Conservation (phyloP, 2,329 filamentous ascomycete species). For the Pseudophaeomoniella oleicola region DNA sequence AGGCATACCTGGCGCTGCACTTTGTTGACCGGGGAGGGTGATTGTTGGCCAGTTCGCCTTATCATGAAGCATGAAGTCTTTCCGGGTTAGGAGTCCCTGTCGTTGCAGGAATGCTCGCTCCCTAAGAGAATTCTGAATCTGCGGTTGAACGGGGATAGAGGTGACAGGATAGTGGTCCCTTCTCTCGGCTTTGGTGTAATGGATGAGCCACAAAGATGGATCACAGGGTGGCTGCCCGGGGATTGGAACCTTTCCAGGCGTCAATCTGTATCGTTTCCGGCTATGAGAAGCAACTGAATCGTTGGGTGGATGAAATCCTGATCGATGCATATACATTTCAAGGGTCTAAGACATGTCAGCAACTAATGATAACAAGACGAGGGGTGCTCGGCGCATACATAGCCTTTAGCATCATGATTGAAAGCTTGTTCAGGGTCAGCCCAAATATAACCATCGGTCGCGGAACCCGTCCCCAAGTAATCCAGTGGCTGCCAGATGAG, state of each 20-base stretch:
- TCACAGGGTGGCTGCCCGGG: conserved; percentile 59
- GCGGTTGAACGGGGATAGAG: conserved; percentile 32
- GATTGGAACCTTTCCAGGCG: conserved; percentile 44
- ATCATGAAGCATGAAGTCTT: conserved; percentile 91
- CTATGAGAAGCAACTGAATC: conserved; percentile 65
- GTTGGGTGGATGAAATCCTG: conserved; percentile 58
- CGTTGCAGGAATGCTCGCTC: conserved; percentile 47
- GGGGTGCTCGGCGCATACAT: conserved; percentile 36
- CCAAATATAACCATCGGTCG: conserved; percentile 90
- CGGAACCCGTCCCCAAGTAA: conserved; percentile 56
- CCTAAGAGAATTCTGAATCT: conserved; percentile 24
- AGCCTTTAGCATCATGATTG: conserved; percentile 57
- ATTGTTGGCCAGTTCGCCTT: conserved; percentile 81
- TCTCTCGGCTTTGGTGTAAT: conserved; percentile 68
- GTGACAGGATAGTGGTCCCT: conserved; percentile 57
- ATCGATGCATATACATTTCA: conserved; percentile 75
- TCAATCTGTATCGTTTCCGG: conserved; percentile 72
- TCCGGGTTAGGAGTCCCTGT: conserved; percentile 71
- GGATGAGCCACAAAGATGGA: conserved; percentile 75
- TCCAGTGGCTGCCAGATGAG: conserved; percentile 78
- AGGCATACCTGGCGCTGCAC: conserved; percentile 4
- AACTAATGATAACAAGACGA: too few species aligned
- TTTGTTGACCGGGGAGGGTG: conserved; percentile 40
- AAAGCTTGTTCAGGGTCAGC: conserved; percentile 65
- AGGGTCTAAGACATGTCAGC: conserved; percentile 47